Evolutionary conservation across 1,284 basidiomycete genomes (phyloP).

Genomic region (Papiliotrema nemorosa): DNA sequence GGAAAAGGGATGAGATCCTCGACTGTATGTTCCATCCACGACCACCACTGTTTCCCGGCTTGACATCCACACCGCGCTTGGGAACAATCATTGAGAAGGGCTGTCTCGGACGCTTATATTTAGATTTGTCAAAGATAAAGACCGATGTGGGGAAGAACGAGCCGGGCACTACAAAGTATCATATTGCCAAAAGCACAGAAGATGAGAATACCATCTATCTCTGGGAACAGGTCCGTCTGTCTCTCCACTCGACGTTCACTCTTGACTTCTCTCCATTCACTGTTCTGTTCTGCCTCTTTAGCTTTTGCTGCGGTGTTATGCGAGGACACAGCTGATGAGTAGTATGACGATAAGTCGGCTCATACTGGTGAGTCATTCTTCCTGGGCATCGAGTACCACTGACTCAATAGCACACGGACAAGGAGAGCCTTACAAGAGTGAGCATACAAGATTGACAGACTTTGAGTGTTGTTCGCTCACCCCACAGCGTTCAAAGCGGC

Average conservation of each 20-base stretch:
- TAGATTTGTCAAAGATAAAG: slow-evolving; percentile 11
- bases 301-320: not conserved
- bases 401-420: slow-evolving; percentile 7
- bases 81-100: too few relatives aligned
- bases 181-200: slow-evolving; percentile 6
- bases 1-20: slow-evolving; percentile 6
- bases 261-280: not conserved
- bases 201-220: slow-evolving; percentile 8
- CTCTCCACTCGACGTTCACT: not conserved
- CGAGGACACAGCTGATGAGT: not conserved
- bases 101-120: not conserved
- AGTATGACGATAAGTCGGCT: slow-evolving; percentile 4
- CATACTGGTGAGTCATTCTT: slow-evolving; percentile 3
- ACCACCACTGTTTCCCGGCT: too few relatives aligned
- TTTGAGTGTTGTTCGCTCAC: not conserved
- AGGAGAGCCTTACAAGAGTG: slow-evolving; percentile 7
- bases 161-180: slow-evolving; percentile 13
- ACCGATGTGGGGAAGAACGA: slow-evolving; percentile 10
- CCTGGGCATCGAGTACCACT: not conserved
- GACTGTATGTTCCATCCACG: slow-evolving; percentile 4
- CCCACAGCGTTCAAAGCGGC: not conserved
- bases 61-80: not conserved
- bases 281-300: not conserved
- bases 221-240: slow-evolving; percentile 12
- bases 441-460: not conserved